Base-by-base conservation (phyloP, 2,329 filamentous ascomycete species). In the Capronia epimyces region DNA sequence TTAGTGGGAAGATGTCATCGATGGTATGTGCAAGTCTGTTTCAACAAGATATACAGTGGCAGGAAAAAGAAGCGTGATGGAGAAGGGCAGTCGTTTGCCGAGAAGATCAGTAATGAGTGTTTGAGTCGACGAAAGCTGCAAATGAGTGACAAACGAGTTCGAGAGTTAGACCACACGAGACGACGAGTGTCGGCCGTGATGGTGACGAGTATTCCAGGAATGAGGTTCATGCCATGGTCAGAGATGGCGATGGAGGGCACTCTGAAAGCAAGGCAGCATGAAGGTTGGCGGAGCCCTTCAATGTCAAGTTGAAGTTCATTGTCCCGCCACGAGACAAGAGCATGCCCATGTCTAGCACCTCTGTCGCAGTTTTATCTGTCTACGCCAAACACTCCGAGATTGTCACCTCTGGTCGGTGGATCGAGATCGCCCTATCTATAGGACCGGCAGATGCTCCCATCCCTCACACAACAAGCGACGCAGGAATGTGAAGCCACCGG, bases 111-210 rank as follows among this genome's bases (percentile, higher is more conserved):
- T 32, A 32, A 32, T 12, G 29, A 40, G 36, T 10, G 36, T 20
- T 20, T 40, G 21, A 37, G 31, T 24, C 5, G 27, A 12, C 32
- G 24, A 9, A 40, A 20, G 4, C 8, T 40, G 15, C 37, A 43
- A 49, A 49, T 39, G 46, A 49, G 46, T 49, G 46, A 49, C 46
- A 12, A 36, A 7, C 31, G 16, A 43, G 37, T 43, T 47, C 37
- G 37, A 47, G 6, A 24, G 37, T 43, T 47, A 37, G 37, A 47
- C 9, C 16, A 27, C 39, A n/a, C 39, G 9, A 42, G 36, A 42
- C 6, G 18, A 24, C 37, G n/a, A 3, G 18, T 37, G 13, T 15
- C 7, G 32, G 32, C 32, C 32, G 27, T 25, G 24, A 45, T 5
- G 36, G 43, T 10, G n/a, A 8, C 29, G 13, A 32, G 29, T 32